Evolutionary conservation across 441 rosid species (phyloP), one percentile per base, ranked within the genome.

Genomic region (Capsella rubella): DNA sequence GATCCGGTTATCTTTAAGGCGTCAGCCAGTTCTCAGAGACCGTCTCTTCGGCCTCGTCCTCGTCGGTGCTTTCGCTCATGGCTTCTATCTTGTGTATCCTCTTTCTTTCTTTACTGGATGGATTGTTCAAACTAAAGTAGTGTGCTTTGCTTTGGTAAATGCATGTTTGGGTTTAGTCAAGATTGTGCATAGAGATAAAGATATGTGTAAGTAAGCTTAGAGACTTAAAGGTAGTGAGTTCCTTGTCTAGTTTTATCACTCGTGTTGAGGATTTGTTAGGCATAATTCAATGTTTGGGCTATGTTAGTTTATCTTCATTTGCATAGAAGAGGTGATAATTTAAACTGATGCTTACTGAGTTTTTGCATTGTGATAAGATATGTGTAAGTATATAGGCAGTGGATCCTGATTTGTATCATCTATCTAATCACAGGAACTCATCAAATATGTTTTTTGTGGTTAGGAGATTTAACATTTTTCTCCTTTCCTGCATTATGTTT

Each of bases 31-130:
- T 72, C 56, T 92, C 65, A 87, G 96, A 77, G 96, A 95, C 78
- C 89, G 97, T 43, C 73, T 95, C 82, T 92, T 92, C 67, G 84
- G 89, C 27, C 80, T 83, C 46, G 93, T 88, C 18, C 80, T 92
- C 78, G 96, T 85, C 59, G 99, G 97, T 55, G 97, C 90, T 50
- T 89, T 92, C 64, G 87, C 87, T 78, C 97, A 92, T 82, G 97
- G 99, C 66, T 80, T 84, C 64, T 92, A 90, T 83, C 80, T 90
- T 87, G 95, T 89, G 97, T 89, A 95, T 92, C 99, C 95, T 87
- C 35, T 77, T 21, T 21, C 25, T 21, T 21, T 21, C 25, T 21
- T 21, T 21, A 21, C 25, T 21, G 25, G 25, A 21, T 21, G n/a
- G 11, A 32, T 50, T 67, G 39, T 53, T 52, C 8, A 21, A 14